A percentile compares a stretch with the other conserved stretches of the same genome.
Evolutionary conservation across 345 rosid genomes (phyloP).

Genomic region (Reutealis trisperma): DNA sequence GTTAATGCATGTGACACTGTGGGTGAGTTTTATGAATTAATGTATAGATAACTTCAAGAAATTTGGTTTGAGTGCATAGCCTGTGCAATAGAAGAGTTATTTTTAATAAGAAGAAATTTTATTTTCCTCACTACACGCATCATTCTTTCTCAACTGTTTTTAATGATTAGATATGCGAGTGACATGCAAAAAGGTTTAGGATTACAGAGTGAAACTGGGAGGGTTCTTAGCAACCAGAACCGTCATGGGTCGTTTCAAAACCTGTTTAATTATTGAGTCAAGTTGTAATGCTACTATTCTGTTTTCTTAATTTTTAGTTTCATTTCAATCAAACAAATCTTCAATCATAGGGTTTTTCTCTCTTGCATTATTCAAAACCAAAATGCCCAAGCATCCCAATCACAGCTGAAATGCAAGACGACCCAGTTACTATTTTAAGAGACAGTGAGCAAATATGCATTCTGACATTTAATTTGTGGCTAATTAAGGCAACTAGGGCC

Average conservation of each 20-base stretch:
- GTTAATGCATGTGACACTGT: neutral
- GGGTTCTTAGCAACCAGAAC: neutral
- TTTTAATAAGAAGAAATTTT: too few species aligned
- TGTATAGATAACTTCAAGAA: neutral
- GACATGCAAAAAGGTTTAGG: too few species aligned
- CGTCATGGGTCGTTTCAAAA: neutral
- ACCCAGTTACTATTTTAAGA: neutral
- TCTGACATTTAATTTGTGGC: neutral
- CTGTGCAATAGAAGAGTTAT: too few species aligned
- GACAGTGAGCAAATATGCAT: neutral
- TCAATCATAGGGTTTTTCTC: neutral
- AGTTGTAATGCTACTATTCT: neutral
- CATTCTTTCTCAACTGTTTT: too few species aligned
- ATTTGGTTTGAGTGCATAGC: too few species aligned
- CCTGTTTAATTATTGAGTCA: neutral
- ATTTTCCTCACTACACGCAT: too few species aligned
- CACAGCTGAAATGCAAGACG: constrained; percentile 1
- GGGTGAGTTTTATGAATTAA: neutral
- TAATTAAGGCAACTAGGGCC: neutral
- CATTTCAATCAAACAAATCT: too few species aligned
- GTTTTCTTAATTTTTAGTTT: too few species aligned
- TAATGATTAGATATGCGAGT: too few species aligned
- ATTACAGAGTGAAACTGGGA: too few species aligned
- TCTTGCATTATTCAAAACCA: neutral
- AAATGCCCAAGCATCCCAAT: neutral